A percentile compares a stretch with the other conserved stretches of the same genome.
phyloP scores from a whole-genome alignment of 2,329 filamentous ascomycete species.

The Arthroderma uncinatum region DNA sequence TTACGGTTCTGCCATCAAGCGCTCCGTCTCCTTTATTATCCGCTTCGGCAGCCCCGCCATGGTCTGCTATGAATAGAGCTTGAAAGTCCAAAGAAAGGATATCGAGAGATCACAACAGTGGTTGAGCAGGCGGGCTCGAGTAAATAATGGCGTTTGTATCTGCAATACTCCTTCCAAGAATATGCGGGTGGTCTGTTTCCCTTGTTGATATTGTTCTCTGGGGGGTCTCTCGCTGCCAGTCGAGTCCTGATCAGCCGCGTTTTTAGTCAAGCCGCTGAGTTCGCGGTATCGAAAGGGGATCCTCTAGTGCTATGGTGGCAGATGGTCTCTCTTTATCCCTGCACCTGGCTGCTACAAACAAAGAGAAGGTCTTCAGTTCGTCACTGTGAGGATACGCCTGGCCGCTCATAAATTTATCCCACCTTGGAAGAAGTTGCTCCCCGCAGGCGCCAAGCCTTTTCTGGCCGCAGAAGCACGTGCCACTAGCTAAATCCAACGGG shows the following conservation, averaged over 20 bases:
- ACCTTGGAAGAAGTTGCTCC: constrained; percentile 1
- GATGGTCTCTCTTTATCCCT: not conserved
- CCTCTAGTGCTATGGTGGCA: not conserved
- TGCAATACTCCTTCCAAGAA: not conserved
- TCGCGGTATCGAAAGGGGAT: not conserved
- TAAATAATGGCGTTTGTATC: not conserved
- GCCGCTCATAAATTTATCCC: not conserved
- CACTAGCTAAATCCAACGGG: not conserved
- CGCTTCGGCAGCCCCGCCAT: constrained; percentile 73
- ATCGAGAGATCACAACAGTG: not conserved
- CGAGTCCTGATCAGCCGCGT: not conserved
- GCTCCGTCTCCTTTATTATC: constrained; percentile 97
- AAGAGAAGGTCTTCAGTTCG: not conserved
- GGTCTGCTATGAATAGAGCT: constrained; percentile 17
- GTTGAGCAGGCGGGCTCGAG: not conserved
- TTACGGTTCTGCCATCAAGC: constrained; percentile 91
- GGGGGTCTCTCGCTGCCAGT: not conserved
- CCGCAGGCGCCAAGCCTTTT: not conserved
- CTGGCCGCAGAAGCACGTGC: not conserved
- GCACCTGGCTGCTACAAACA: not conserved
- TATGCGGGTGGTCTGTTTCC: not conserved
- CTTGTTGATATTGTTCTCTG: not conserved
- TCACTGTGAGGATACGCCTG: not conserved
- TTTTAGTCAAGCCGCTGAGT: not conserved
- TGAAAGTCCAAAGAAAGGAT: not conserved